Evolutionary conservation across 352 stramenopile genomes (phyloP).

Genomic region (Thraustochytrium sp.): DNA sequence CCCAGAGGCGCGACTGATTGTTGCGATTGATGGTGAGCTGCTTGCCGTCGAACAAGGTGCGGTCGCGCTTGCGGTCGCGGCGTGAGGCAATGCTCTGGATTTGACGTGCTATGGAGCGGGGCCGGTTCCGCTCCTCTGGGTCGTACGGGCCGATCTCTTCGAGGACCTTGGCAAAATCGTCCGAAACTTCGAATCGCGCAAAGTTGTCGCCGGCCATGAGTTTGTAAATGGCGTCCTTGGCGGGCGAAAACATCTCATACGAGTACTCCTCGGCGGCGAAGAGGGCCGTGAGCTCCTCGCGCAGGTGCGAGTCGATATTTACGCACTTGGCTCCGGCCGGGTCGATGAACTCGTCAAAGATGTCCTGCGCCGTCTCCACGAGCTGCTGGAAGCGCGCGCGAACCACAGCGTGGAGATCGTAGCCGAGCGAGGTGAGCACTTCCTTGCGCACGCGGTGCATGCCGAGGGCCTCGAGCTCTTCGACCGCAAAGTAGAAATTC

Average conservation of each 20-base stretch:
- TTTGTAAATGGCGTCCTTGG: constrained; percentile 7
- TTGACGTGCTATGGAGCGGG: neutral
- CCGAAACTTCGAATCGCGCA: neutral
- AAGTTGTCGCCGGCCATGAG: constrained; percentile 27
- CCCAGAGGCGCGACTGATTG: neutral
- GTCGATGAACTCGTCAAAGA: constrained; percentile 24
- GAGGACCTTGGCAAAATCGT: neutral
- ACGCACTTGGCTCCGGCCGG: neutral
- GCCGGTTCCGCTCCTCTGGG: neutral
- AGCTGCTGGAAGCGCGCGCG: neutral
- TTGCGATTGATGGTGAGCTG: neutral
- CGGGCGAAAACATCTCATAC: constrained; percentile 3
- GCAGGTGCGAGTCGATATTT: neutral
- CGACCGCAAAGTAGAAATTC: constrained; percentile 4
- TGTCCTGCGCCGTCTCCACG: neutral
- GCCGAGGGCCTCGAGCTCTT: constrained; percentile 13
- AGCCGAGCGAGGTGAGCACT: neutral
- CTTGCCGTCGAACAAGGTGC: neutral
- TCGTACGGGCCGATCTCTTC: neutral
- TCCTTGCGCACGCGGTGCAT: neutral
- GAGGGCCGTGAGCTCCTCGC: neutral
- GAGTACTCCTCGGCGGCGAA: constrained; percentile 3
- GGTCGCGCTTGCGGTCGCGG: neutral
- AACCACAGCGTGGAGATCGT: constrained; percentile 2
- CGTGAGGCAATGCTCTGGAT: neutral